Base-by-base conservation (phyloP, 176 grass and related monocot genomes). In the Saccharum spontaneum region DNA sequence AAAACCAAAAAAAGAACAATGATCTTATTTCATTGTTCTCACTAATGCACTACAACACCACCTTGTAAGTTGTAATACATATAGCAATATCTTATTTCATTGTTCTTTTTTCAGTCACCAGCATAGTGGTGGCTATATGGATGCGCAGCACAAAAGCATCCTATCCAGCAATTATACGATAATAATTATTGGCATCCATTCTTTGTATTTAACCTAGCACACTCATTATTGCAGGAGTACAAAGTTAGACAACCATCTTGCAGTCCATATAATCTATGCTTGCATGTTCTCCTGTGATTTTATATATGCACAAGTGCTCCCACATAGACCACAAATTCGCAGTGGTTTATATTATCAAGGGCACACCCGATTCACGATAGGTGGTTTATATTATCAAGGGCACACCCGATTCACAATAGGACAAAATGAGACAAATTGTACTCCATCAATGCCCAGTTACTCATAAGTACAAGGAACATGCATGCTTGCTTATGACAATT, bases 241-340 rank as follows among this genome's bases (percentile, higher is more conserved):
- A 71, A 71, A 71, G 59, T 45, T 57, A 13, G 2, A 71, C 34
- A 23, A 34, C 2, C 39, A 71, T 71, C 18, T 6, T 3, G 18
- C 70, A 67, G 18, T 67, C 77, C 77, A 59, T 60, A 57, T 62
- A 43, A 55, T 62, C 38, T 48, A 59, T 85, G 26, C 26, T 44
- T 70, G 75, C 11, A 78, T 71, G 37, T 60, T 60, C 55, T 50
- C 22, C 22, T 22, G 37, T 64, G 37, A n/a, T 39, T 4, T 17
- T 62, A 48, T 62, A 34, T 37, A 16, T 70, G 31, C 48, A 85
- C 10, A 72, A 63, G 61, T 62, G 14, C 48, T 28, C 66, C 67
- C 5, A 28, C 33, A 30, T 52, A 52, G 66, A 57, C 30, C 50
- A 70, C 4, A 10, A n/a, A 15, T 33, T 34, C 6, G 26, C 9